phyloP scores from a whole-genome alignment of 345 rosid species.

The Melaleuca alternifolia region DNA sequence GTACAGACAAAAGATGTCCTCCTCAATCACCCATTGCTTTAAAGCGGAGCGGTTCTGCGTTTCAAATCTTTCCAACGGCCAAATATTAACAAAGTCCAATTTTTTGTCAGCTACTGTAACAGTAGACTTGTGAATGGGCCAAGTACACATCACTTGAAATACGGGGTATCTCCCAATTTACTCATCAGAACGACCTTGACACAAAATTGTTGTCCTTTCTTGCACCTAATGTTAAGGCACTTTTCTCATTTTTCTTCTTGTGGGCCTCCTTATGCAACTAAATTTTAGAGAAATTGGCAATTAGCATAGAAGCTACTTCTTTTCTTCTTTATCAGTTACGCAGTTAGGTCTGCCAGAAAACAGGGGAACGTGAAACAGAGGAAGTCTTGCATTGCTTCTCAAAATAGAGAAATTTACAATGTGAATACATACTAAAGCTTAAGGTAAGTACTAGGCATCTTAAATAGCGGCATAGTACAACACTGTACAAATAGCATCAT shows the following conservation, averaged over 20 bases:
- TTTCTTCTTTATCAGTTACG: not conserved
- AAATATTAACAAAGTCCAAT: not conserved
- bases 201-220: not conserved
- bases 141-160: not conserved
- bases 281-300: not conserved
- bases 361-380: not conserved
- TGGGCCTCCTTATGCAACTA: not conserved
- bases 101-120: not conserved
- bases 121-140: constrained; percentile 1
- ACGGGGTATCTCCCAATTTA: not conserved
- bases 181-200: not conserved
- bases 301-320: not conserved
- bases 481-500: not conserved
- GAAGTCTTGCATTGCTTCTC: not conserved
- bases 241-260: not conserved
- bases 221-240: not conserved
- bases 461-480: not conserved
- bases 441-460: not conserved
- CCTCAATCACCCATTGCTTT: not conserved
- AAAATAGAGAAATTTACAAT: not conserved
- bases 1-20: not conserved
- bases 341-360: not conserved
- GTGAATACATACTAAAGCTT: not conserved
- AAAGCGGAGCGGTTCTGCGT: not conserved
- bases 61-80: not conserved